Conservation (phyloP, 768 basidiomycete species). For the Porphyrellus cyaneotinctus region DNA sequence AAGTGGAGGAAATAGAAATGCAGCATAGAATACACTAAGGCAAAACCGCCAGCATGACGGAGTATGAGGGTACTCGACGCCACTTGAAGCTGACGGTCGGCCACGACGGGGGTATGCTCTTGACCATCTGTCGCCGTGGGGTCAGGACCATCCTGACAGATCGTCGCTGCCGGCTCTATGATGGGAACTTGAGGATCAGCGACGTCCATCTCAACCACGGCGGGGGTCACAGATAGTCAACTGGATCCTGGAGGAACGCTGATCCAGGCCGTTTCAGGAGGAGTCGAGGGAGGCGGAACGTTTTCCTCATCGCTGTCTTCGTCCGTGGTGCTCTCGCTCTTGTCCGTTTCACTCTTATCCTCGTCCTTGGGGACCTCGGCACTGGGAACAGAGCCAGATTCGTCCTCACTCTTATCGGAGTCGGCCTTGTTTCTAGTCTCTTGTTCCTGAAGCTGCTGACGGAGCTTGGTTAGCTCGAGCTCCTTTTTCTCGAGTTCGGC, state of each 20-base stretch:
- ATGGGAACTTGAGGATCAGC: conserved; percentile 13
- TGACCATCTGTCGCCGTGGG: conserved; percentile 19
- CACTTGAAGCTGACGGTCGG: conserved; percentile 24
- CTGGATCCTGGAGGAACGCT: conserved; percentile 25
- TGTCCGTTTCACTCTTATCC: conserved; percentile 26
- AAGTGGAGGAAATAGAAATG: conserved; percentile 42
- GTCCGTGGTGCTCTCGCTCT: conserved; percentile 33
- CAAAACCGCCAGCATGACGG: conserved; percentile 35
- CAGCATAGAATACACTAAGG: conserved; percentile 38
- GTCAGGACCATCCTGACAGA: conserved; percentile 19
- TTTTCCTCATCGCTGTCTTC: conserved; percentile 44
- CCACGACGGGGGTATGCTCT: conserved; percentile 19
- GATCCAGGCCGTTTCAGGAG: conserved; percentile 31
- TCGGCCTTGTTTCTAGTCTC: conserved; percentile 47
- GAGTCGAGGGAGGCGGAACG: conserved; percentile 30
- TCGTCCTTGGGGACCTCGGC: conserved; percentile 23
- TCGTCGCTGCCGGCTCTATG: conserved; percentile 27
- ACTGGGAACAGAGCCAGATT: conserved; percentile 9
- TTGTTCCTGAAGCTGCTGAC: conserved; percentile 48
- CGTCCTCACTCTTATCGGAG: conserved; percentile 41
- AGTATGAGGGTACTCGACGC: conserved; percentile 25
- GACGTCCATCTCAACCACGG: conserved; percentile 17
- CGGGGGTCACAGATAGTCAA: conserved; percentile 28
- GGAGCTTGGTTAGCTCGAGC: conserved; percentile 50
- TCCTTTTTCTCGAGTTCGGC: conserved; percentile 66